Conservation (phyloP, 2,329 filamentous ascomycete species). For the Fusarium longipes region DNA sequence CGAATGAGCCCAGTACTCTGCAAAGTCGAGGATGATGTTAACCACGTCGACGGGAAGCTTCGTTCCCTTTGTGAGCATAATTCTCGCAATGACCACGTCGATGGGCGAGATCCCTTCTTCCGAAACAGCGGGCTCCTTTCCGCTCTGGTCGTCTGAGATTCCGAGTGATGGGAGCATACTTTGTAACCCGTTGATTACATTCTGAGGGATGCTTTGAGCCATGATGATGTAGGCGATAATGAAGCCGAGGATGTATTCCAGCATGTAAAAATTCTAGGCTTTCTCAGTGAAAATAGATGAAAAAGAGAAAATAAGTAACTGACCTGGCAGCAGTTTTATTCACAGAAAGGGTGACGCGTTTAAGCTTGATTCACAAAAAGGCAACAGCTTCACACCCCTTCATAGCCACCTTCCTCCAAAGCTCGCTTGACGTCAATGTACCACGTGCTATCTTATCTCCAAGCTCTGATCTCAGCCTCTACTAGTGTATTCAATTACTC, state of each 20-base stretch:
- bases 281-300: neutral
- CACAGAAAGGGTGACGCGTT: conserved; percentile 33
- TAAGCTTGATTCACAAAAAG: conserved; percentile 22
- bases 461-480: too few relatives aligned
- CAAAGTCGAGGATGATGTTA: conserved; percentile 66
- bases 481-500: too few relatives aligned
- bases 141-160: neutral
- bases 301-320: neutral
- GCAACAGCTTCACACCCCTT: conserved; percentile 30
- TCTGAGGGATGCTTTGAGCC: conserved; percentile 45
- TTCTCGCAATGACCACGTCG: conserved; percentile 63
- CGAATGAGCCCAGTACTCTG: conserved; percentile 71
- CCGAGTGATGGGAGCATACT: conserved; percentile 12
- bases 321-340: neutral
- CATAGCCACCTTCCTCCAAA: neutral
- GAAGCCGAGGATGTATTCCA: conserved; percentile 27
- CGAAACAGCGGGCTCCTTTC: neutral
- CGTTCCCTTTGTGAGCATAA: conserved; percentile 57
- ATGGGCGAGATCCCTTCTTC: conserved; percentile 53
- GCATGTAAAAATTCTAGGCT: conserved; percentile 26
- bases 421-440: conserved; percentile 32
- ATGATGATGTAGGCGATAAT: conserved; percentile 39
- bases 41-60: conserved; percentile 66
- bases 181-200: conserved; percentile 36
- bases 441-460: conserved; percentile 34